These are phyloP conservation scores for Hyphodiscus hymeniophilus DNA, from an alignment of 495 filamentous ascomycete species.

Conservation along the genomic window DNA sequence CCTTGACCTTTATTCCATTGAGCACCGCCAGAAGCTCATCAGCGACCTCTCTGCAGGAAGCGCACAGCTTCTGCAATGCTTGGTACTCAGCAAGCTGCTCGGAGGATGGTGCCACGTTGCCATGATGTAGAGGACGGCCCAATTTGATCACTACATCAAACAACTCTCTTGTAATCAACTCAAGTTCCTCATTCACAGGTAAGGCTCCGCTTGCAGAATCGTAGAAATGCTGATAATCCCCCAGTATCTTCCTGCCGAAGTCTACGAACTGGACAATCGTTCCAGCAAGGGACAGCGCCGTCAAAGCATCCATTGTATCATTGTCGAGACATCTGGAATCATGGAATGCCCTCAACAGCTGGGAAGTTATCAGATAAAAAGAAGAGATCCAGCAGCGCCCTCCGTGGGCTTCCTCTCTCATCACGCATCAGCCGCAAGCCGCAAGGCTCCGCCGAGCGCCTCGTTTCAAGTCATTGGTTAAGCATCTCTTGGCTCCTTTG, in stretches of 20 bases:
- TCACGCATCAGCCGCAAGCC: too few species aligned
- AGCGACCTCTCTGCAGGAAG: background rate
- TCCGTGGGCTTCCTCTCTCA: too few species aligned
- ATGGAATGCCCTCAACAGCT: too few species aligned
- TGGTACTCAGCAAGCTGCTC: background rate
- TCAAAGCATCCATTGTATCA: constrained; percentile 5
- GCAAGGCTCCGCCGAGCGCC: too few species aligned
- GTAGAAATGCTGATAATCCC: background rate
- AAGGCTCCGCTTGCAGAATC: background rate
- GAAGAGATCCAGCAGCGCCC: too few species aligned
- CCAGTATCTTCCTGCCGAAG: background rate
- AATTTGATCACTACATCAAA: background rate
- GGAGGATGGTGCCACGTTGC: background rate
- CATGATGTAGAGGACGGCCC: background rate
- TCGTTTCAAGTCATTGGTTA: too few species aligned
- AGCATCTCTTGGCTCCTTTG: too few species aligned
- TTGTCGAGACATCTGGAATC: too few species aligned
- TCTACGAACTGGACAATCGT: constrained; percentile 3
- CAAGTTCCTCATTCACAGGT: background rate
- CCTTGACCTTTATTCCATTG: background rate
- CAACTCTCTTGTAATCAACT: background rate
- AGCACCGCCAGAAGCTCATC: background rate
- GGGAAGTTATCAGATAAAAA: too few species aligned
- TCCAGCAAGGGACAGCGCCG: constrained; percentile 2
- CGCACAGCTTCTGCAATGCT: background rate